Percentiles rank a stretch among this genome's conserved stretches.
Evolutionary conservation across 2,329 filamentous ascomycete genomes (phyloP).

Genomic region (Neonectria magnoliae): DNA sequence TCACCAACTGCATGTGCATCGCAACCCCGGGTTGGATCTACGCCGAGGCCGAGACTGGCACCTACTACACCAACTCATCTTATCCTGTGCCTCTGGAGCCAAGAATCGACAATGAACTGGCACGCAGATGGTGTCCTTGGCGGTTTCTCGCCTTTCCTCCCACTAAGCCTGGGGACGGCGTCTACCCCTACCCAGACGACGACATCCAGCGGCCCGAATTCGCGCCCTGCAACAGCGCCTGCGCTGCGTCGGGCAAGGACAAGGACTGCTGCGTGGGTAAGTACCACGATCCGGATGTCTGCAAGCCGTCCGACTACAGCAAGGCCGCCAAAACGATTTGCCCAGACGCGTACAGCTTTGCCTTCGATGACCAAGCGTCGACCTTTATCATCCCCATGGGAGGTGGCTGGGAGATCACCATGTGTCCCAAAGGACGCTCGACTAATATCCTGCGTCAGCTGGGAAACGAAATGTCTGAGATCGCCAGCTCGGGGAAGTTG

Average conservation of each 20-base stretch:
- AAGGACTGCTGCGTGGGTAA: constrained; percentile 80
- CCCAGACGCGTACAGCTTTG: constrained; percentile 86
- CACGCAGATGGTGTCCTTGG: constrained; percentile 83
- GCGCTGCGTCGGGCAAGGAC: constrained; percentile 72
- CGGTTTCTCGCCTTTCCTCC: constrained; percentile 76
- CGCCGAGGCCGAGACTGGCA: constrained; percentile 62
- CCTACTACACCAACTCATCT: constrained; percentile 69
- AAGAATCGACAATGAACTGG: constrained; percentile 63
- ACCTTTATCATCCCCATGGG: constrained; percentile 73
- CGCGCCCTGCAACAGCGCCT: constrained; percentile 81
- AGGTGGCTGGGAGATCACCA: constrained; percentile 80
- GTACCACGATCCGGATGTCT: constrained; percentile 71
- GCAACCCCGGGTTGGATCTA: constrained; percentile 73
- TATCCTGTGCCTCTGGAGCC: constrained; percentile 76
- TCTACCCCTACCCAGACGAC: constrained; percentile 85
- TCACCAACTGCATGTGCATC: constrained; percentile 81
- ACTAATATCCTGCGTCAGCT: constrained; percentile 67
- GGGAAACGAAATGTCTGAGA: constrained; percentile 57
- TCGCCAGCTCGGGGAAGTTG: constrained; percentile 56
- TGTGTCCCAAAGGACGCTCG: constrained; percentile 74
- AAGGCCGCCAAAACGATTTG: constrained; percentile 77
- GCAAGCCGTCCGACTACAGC: constrained; percentile 75
- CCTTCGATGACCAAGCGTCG: constrained; percentile 67
- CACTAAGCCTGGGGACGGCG: constrained; percentile 74
- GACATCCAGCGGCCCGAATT: constrained; percentile 76